phyloP scores from a whole-genome alignment of 2,329 filamentous ascomycete genomes.

The Fusarium sp. region DNA sequence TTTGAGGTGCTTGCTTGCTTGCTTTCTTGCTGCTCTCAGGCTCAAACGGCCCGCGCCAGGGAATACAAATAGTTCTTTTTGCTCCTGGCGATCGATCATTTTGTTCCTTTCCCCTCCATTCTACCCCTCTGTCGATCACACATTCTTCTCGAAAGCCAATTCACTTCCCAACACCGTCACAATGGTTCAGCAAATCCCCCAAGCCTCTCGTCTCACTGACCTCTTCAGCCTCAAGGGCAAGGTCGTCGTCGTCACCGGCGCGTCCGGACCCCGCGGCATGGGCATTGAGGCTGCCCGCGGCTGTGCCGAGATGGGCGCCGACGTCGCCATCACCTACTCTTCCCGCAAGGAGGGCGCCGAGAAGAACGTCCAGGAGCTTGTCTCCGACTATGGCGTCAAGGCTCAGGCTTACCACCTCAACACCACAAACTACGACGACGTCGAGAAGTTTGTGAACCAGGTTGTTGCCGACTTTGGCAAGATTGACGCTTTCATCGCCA shows the following conservation, averaged over 20 bases:
- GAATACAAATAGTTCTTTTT: conserved; percentile 30
- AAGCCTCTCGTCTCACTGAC: conserved; percentile 69
- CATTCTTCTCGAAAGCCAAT: background rate
- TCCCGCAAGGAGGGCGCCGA: conserved; percentile 76
- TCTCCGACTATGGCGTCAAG: conserved; percentile 75
- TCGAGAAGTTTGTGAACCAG: conserved; percentile 68
- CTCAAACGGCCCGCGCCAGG: conserved; percentile 17
- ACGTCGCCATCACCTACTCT: conserved; percentile 79
- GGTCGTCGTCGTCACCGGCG: conserved; percentile 78
- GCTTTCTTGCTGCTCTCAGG: conserved; percentile 18
- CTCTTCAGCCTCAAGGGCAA: conserved; percentile 80
- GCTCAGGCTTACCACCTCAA: conserved; percentile 72
- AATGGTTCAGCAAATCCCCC: conserved; percentile 70
- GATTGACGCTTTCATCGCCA: conserved; percentile 81
- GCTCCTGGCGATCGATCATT: background rate
- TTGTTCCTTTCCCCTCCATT: background rate
- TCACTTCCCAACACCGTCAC: conserved; percentile 18
- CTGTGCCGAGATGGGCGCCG: conserved; percentile 77
- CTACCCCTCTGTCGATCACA: conserved; percentile 8
- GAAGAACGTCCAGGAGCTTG: conserved; percentile 74
- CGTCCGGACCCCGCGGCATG: conserved; percentile 77
- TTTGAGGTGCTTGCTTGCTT: conserved; percentile 1
- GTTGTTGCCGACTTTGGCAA: conserved; percentile 80
- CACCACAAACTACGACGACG: conserved; percentile 63
- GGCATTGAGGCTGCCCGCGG: conserved; percentile 77